phyloP scores from a whole-genome alignment of 305 asterid genomes.

The Fraxinus dipetala region DNA sequence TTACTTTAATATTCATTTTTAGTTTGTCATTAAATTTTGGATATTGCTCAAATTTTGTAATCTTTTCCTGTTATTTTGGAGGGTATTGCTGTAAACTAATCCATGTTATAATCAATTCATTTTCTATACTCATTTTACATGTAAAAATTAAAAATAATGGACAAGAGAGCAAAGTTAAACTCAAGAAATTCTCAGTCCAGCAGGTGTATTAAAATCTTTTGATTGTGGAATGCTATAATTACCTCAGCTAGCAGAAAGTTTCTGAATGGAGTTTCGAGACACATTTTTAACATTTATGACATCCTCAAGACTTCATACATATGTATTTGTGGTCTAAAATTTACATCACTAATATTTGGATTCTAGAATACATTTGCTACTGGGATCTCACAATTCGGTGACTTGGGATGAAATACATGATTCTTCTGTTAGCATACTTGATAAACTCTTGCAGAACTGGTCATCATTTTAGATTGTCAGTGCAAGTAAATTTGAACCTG shows the following conservation, averaged over 20 bases:
- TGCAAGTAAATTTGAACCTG: conserved; percentile 5
- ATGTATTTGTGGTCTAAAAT: neutral
- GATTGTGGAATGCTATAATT: neutral
- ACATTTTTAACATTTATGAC: neutral
- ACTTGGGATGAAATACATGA: neutral
- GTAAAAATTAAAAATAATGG: neutral
- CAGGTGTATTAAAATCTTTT: neutral
- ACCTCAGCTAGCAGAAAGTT: neutral
- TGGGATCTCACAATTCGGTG: neutral
- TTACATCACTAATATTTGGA: neutral
- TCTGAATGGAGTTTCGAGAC: neutral
- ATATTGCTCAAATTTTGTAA: no score
- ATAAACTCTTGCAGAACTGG: conserved; percentile 31
- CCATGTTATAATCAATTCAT: no score
- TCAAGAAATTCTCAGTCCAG: neutral
- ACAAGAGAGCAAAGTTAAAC: neutral
- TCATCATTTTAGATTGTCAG: neutral
- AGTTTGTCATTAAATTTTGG: no score
- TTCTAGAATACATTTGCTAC: neutral
- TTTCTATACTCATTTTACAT: no score
- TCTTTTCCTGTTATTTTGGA: no score
- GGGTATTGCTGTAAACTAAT: no score
- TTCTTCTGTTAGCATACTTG: conserved; percentile 25
- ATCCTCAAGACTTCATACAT: neutral
- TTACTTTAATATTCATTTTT: no score